These are phyloP conservation scores for Trifolium pratense DNA, from an alignment of 306 rosid species.

Conservation along the genomic window DNA sequence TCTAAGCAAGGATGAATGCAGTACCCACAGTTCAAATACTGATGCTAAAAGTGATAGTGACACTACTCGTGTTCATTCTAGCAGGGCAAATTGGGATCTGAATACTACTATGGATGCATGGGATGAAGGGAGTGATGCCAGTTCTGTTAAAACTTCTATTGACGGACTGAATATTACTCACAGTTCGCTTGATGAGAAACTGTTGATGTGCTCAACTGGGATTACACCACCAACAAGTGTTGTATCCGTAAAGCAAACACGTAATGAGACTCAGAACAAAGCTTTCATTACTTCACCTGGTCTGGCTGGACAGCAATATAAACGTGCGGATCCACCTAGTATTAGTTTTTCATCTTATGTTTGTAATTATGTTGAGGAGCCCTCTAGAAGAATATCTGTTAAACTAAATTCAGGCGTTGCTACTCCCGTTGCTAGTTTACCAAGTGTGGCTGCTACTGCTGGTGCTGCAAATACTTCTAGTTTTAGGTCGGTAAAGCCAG, in stretches of 20 bases:
- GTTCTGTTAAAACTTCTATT: conserved; percentile 46
- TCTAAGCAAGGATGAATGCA: conserved; percentile 59
- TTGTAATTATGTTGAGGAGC: conserved; percentile 37
- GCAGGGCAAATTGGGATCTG: conserved; percentile 95
- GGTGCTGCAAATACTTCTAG: conserved; percentile 47
- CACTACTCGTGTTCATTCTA: conserved; percentile 47
- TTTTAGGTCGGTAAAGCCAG: conserved; percentile 66
- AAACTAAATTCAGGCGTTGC: conserved; percentile 45
- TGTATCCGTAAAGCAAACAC: conserved; percentile 38
- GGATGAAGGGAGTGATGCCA: conserved; percentile 63
- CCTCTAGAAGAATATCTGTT: conserved; percentile 52
- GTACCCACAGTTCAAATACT: conserved; percentile 42
- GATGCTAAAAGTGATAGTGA: conserved; percentile 39
- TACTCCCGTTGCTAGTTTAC: conserved; percentile 38
- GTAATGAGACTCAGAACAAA: conserved; percentile 36
- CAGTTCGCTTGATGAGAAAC: conserved; percentile 42
- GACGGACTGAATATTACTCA: conserved; percentile 41
- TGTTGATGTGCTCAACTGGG: conserved; percentile 39
- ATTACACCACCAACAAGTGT: conserved; percentile 31
- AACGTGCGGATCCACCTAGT: conserved; percentile 5
- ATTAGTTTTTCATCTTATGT: conserved; percentile 37
- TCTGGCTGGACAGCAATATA: conserved; percentile 39
- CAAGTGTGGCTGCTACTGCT: conserved; percentile 35
- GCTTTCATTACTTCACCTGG: conserved; percentile 35
- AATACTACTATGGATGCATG: conserved; percentile 96